Percentiles rank a stretch among this genome's conserved stretches.
Conservation (phyloP, 768 basidiomycete species). For the Suillus subalutaceus region DNA sequence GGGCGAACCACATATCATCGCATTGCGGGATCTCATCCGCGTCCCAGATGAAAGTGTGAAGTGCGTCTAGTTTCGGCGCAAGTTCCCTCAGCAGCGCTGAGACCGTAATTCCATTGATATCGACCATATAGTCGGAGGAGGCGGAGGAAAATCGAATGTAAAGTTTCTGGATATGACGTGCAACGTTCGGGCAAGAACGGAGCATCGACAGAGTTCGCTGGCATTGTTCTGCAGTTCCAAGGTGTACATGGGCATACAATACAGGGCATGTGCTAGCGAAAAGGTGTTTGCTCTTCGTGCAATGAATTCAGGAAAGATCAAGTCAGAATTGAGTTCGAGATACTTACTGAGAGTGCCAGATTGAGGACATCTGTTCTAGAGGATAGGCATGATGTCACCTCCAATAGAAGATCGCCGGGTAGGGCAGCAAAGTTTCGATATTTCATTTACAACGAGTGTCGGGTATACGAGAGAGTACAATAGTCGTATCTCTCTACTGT, state of each 20-base stretch:
- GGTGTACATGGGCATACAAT: constrained; percentile 60
- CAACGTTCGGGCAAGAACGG: constrained; percentile 49
- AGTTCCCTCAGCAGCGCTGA: constrained; percentile 55
- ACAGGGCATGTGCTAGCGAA: constrained; percentile 55
- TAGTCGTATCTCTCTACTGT: background rate
- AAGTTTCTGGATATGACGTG: constrained; percentile 69
- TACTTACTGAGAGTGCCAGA: constrained; percentile 61
- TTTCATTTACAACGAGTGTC: background rate
- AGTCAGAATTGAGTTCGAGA: background rate
- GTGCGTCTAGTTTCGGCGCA: constrained; percentile 62
- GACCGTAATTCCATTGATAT: constrained; percentile 34
- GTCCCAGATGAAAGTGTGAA: constrained; percentile 72
- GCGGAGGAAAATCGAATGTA: constrained; percentile 42
- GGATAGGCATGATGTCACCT: constrained; percentile 59
- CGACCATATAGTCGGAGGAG: constrained; percentile 26
- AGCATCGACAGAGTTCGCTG: constrained; percentile 70
- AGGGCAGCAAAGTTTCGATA: constrained; percentile 19
- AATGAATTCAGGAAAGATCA: constrained; percentile 13
- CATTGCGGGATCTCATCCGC: constrained; percentile 64
- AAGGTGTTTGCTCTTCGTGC: constrained; percentile 53
- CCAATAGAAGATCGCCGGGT: constrained; percentile 68
- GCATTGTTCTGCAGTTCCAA: constrained; percentile 63
- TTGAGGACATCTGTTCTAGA: constrained; percentile 57
- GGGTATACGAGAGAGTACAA: no score
- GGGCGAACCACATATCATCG: constrained; percentile 80